phyloP scores from a whole-genome alignment of 164 flowering plant species.

The Aristolochia fimbriata region DNA sequence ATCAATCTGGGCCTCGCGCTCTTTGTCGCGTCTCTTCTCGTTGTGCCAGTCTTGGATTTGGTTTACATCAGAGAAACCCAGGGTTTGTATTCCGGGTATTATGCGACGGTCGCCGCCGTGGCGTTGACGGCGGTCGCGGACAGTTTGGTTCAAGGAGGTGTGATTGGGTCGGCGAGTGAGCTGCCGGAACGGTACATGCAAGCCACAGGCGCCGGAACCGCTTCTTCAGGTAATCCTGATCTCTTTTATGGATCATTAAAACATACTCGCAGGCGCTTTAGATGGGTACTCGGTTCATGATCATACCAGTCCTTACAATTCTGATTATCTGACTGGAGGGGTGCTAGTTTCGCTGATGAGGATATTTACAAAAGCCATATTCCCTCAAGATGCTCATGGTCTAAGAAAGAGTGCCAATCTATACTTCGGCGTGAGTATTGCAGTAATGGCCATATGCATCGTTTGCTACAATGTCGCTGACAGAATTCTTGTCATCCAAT shows the following conservation, averaged over 20 bases:
- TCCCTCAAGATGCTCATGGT: constrained; percentile 60
- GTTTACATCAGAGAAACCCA: constrained; percentile 50
- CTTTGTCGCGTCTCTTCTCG: constrained; percentile 44
- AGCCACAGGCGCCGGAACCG: constrained; percentile 93
- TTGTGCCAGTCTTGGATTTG: constrained; percentile 66
- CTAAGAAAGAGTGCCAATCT: constrained; percentile 82
- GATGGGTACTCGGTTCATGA: too few species aligned
- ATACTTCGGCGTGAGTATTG: constrained; percentile 67
- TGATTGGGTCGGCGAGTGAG: constrained; percentile 89
- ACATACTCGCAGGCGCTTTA: too few species aligned
- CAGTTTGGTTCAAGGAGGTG: constrained; percentile 74
- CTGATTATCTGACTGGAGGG: too few species aligned
- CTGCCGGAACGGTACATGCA: constrained; percentile 91
- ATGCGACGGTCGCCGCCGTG: constrained; percentile 47
- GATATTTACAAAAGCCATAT: constrained; percentile 71
- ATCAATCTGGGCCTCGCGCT: constrained; percentile 63
- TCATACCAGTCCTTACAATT: too few species aligned
- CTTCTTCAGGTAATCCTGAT: constrained; percentile 69
- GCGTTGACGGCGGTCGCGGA: constrained; percentile 66
- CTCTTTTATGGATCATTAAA: too few species aligned
- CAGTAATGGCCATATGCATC: constrained; percentile 56
- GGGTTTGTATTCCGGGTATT: constrained; percentile 57
- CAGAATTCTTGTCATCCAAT: constrained; percentile 68
- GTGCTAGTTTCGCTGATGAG: constrained; percentile 85
- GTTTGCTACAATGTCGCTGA: constrained; percentile 67